Percentiles rank a stretch among this genome's conserved stretches.
phyloP scores from a whole-genome alignment of 2,329 filamentous ascomycete genomes.

The Venturiaceae sp. region DNA sequence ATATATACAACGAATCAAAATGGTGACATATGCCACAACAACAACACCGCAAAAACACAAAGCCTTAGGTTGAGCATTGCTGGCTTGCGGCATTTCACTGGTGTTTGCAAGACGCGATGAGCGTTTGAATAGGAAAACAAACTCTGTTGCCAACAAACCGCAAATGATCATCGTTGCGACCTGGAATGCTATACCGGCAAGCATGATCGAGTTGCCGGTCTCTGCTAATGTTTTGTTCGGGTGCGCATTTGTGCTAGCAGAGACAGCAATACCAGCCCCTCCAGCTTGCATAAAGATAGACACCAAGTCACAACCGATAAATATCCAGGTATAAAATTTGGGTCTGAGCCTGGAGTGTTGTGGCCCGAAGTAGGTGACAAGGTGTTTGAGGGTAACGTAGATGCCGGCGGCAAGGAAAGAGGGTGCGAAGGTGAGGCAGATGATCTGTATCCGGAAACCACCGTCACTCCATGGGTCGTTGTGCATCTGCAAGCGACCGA shows the following conservation, averaged over 20 bases:
- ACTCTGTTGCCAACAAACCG: no score
- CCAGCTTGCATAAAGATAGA: conserved; percentile 36
- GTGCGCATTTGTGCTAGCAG: background rate
- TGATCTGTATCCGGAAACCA: conserved; percentile 50
- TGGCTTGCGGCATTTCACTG: no score
- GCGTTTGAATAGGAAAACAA: no score
- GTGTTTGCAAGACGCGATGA: no score
- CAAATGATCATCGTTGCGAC: background rate
- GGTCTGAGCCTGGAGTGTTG: conserved; percentile 33
- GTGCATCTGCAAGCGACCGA: conserved; percentile 41
- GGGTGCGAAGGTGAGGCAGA: conserved; percentile 48
- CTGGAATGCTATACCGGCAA: background rate
- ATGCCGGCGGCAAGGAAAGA: conserved; percentile 51
- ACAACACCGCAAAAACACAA: no score
- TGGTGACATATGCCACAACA: no score
- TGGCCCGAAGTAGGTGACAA: conserved; percentile 33
- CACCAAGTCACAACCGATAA: conserved; percentile 38
- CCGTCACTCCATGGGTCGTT: conserved; percentile 44
- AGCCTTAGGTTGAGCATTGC: no score
- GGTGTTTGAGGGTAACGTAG: conserved; percentile 51
- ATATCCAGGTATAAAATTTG: conserved; percentile 37
- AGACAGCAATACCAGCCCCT: conserved; percentile 20
- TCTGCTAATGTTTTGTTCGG: no score
- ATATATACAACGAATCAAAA: no score
- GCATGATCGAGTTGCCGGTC: background rate